Evolutionary conservation across 352 stramenopile species (phyloP).

Genomic region (Phytophthora pisi): DNA sequence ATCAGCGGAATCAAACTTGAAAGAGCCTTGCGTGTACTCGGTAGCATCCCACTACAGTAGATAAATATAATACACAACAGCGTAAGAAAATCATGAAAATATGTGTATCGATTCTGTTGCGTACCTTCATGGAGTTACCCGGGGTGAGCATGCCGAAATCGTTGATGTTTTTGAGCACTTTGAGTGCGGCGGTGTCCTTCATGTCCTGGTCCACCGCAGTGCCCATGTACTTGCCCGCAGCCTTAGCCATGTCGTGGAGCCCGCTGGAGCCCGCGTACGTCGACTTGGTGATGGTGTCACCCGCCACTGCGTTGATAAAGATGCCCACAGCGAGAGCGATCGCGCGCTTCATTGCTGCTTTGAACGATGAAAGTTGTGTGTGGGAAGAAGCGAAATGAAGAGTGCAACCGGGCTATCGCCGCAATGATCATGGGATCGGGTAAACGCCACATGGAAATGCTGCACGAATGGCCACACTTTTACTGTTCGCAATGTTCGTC

Average conservation of each 20-base stretch:
- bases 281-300: constrained; percentile 25
- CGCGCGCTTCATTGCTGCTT: constrained; percentile 22
- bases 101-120: not conserved
- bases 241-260: constrained; percentile 33
- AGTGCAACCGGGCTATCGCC: constrained; percentile 1
- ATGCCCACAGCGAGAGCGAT: constrained; percentile 17
- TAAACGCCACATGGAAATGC: constrained; percentile 6
- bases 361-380: not conserved
- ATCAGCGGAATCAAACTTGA: constrained; percentile 26
- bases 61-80: constrained; percentile 4
- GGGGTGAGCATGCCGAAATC: constrained; percentile 43
- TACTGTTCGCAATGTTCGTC: constrained; percentile 6
- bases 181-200: constrained; percentile 25
- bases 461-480: constrained; percentile 9
- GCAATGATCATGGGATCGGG: constrained; percentile 16
- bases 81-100: not conserved
- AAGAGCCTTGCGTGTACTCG: constrained; percentile 23
- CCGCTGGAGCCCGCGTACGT: constrained; percentile 33
- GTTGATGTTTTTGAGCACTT: constrained; percentile 29
- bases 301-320: constrained; percentile 16
- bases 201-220: constrained; percentile 33
- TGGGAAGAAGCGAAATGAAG: constrained; percentile 6
- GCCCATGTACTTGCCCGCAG: constrained; percentile 38
- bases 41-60: constrained; percentile 29
- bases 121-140: constrained; percentile 41